Evolutionary conservation across 2,329 filamentous ascomycete genomes (phyloP).

Genomic region (Dactylellina haptotyla): DNA sequence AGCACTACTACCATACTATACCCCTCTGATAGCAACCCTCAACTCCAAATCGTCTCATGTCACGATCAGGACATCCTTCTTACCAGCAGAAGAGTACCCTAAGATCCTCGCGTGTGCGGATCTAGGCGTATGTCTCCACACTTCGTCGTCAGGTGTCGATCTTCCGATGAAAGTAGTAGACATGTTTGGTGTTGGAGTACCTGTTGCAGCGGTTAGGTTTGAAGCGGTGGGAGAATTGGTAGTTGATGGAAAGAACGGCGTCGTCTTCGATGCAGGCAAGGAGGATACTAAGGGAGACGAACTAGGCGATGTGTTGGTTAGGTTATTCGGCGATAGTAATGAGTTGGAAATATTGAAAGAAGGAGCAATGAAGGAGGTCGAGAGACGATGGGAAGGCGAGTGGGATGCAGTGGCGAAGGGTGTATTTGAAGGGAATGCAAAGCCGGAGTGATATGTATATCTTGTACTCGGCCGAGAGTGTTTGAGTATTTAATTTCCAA

Average conservation of each 20-base stretch:
- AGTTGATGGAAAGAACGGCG: conserved; percentile 83
- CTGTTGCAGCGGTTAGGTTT: conserved; percentile 85
- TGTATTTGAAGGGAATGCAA: conserved; percentile 67
- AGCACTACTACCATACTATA: conserved; percentile 80
- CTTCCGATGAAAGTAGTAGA: conserved; percentile 99
- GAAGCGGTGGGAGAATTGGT: conserved; percentile 93
- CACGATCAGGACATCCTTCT: conserved; percentile 81
- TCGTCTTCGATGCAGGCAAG: conserved; percentile 75
- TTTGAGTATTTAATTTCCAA: neutral
- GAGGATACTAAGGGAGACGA: conserved; percentile 65
- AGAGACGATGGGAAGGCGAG: conserved; percentile 86
- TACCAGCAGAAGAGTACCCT: conserved; percentile 85
- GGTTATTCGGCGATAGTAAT: conserved; percentile 49
- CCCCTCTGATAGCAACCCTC: conserved; percentile 72
- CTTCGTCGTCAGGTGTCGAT: conserved; percentile 91
- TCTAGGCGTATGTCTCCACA: conserved; percentile 89
- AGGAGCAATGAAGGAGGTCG: conserved; percentile 79
- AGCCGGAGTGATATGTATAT: conserved; percentile 19
- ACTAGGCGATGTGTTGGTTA: conserved; percentile 70
- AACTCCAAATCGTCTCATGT: conserved; percentile 71
- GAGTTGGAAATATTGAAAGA: conserved; percentile 72
- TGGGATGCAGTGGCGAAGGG: conserved; percentile 86
- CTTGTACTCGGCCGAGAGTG: too few relatives aligned
- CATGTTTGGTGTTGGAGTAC: conserved; percentile 95
- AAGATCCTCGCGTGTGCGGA: conserved; percentile 84